Conservation (phyloP, 2,329 filamentous ascomycete genomes). For the Atkinsonella hypoxylon region DNA sequence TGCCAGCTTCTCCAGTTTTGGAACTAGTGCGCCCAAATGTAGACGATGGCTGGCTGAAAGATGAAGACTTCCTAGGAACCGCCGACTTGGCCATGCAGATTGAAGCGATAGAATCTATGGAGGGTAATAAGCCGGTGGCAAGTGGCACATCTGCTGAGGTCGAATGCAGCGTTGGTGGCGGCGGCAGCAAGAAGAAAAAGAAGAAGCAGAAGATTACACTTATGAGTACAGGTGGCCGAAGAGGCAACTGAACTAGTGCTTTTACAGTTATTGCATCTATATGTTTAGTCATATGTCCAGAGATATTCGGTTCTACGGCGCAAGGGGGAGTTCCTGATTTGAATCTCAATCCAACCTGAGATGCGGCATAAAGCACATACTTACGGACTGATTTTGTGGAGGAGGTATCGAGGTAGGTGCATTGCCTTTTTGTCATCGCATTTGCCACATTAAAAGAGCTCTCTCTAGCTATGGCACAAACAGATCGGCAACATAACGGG, state of each 20-base stretch:
- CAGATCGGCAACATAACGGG: no score
- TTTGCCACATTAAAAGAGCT: no score
- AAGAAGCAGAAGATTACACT: slow-evolving; percentile 63
- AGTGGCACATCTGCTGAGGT: slow-evolving; percentile 8
- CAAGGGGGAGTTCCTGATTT: background rate
- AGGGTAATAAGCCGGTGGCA: slow-evolving; percentile 11
- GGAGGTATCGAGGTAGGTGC: no score
- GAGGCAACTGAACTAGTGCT: slow-evolving; percentile 24
- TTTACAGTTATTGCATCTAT: background rate
- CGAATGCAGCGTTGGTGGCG: slow-evolving; percentile 14
- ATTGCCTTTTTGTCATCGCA: no score
- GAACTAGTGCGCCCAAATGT: slow-evolving; percentile 20
- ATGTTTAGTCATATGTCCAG: background rate
- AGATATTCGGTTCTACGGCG: background rate
- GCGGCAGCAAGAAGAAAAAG: slow-evolving; percentile 43
- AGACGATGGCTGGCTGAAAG: slow-evolving; percentile 80
- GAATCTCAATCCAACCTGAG: no score
- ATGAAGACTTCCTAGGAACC: slow-evolving; percentile 57
- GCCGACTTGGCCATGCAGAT: slow-evolving; percentile 50
- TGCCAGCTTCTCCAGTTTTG: slow-evolving; percentile 48
- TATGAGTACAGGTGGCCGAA: slow-evolving; percentile 53
- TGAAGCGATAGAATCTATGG: slow-evolving; percentile 37
- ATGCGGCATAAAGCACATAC: no score
- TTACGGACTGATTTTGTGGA: no score
- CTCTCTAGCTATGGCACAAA: no score